These are phyloP conservation scores for Fraxinus anomala DNA, from an alignment of 257 asterid species.

Conservation along the genomic window DNA sequence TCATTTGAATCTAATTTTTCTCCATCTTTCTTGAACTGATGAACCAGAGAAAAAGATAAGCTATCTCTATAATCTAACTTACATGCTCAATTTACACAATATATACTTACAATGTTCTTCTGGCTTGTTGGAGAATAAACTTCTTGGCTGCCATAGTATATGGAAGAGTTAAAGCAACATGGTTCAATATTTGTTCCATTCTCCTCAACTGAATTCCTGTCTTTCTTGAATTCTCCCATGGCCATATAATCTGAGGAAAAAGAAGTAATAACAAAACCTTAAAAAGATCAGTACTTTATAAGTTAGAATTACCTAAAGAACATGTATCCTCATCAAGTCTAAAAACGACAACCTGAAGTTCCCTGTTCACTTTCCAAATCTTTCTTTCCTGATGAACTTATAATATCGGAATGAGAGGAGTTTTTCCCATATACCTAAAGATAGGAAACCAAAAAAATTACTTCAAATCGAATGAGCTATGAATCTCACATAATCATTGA, in stretches of 20 bases:
- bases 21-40: constrained; percentile 57
- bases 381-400: constrained; percentile 31
- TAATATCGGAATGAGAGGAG: constrained; percentile 29
- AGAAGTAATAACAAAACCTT: too few relatives aligned
- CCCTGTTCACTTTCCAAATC: constrained; percentile 31
- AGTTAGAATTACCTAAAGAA: too few relatives aligned
- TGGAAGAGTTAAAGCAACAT: constrained; percentile 74
- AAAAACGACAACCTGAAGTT: too few relatives aligned
- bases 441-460: too few relatives aligned
- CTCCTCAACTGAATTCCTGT: constrained; percentile 34
- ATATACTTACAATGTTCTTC: constrained; percentile 51
- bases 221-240: constrained; percentile 32
- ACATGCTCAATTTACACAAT: constrained; percentile 6
- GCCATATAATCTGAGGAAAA: too few relatives aligned
- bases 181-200: constrained; percentile 48
- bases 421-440: constrained; percentile 29
- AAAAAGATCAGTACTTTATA: too few relatives aligned
- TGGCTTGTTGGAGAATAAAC: constrained; percentile 52
- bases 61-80: neutral
- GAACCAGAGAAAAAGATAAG: neutral
- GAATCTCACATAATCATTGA: too few relatives aligned
- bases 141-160: constrained; percentile 80
- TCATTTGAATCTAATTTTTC: constrained; percentile 46
- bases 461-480: too few relatives aligned
- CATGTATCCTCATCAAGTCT: too few relatives aligned